These are phyloP conservation scores for Cymbomonas tetramitiformis DNA, from an alignment of 139 green algal genomes.

Conservation along the genomic window DNA sequence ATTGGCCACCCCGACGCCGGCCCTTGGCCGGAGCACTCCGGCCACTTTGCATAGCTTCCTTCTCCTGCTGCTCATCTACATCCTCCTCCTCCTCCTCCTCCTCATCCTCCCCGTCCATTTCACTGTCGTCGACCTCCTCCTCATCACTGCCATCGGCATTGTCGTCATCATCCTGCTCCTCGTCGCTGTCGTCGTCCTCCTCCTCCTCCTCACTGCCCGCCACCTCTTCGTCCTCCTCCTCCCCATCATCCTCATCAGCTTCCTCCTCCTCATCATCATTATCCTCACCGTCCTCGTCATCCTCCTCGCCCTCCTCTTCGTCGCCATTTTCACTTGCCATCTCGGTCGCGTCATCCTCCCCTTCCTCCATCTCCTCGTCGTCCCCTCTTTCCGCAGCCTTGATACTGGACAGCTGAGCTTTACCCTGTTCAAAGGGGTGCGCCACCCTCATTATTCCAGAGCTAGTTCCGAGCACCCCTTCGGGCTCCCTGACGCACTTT, in stretches of 20 bases:
- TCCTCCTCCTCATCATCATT: background rate
- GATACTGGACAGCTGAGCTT: too few species aligned
- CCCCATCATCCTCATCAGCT: constrained; percentile 11
- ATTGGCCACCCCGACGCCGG: too few species aligned
- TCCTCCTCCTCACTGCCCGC: background rate
- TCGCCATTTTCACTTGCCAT: background rate
- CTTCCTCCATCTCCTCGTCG: constrained; percentile 1
- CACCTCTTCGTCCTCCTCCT: background rate
- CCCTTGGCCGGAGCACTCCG: too few species aligned
- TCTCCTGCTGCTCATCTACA: background rate
- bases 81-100: background rate
- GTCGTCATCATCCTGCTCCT: too few species aligned
- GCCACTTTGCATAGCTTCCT: too few species aligned
- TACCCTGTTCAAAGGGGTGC: too few species aligned
- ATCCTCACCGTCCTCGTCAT: background rate
- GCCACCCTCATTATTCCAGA: too few species aligned
- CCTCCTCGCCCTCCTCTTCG: background rate
- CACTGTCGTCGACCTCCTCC: background rate
- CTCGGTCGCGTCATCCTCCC: constrained; percentile 1
- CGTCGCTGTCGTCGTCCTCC: background rate
- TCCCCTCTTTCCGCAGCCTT: background rate
- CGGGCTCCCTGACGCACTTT: too few species aligned
- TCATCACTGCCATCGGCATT: too few species aligned
- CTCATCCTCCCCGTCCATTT: background rate
- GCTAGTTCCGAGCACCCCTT: too few species aligned